A percentile compares a stretch with the other conserved stretches of the same genome.
phyloP scores from a whole-genome alignment of 2,329 filamentous ascomycete genomes.

The Diaporthe humulicola region DNA sequence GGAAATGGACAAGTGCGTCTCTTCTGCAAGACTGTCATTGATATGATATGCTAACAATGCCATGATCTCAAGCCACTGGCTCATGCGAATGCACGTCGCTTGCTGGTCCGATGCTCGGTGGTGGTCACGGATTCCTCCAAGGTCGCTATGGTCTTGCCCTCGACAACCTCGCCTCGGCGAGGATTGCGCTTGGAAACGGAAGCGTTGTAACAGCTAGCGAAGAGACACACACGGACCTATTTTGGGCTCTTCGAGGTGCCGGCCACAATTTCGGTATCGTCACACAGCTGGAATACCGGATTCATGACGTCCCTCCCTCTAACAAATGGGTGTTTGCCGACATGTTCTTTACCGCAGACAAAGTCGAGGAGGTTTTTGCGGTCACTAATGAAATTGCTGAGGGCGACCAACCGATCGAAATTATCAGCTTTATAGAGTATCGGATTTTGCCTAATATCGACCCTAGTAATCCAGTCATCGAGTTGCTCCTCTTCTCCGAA shows the following conservation, averaged over 20 bases:
- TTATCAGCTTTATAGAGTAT: conserved; percentile 43
- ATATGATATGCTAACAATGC: background rate
- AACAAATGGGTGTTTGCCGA: conserved; percentile 11
- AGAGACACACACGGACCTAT: conserved; percentile 52
- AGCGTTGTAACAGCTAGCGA: conserved; percentile 10
- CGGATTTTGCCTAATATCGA: background rate
- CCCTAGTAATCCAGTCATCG: conserved; percentile 1
- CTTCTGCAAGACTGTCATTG: background rate
- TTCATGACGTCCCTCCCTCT: background rate
- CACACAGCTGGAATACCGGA: background rate
- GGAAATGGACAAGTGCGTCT: conserved; percentile 55
- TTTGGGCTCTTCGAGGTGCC: conserved; percentile 55
- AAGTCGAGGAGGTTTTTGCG: conserved; percentile 17
- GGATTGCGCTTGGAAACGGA: conserved; percentile 13
- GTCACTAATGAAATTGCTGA: conserved; percentile 6
- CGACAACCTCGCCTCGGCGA: conserved; percentile 22
- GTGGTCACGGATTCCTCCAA: conserved; percentile 24
- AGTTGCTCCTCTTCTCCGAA: background rate
- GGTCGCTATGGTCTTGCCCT: conserved; percentile 2
- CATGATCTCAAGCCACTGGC: conserved; percentile 54
- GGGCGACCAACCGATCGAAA: conserved; percentile 2
- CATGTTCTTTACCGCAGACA: conserved; percentile 19
- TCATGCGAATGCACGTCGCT: conserved; percentile 63
- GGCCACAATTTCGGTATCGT: conserved; percentile 43
- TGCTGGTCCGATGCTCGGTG: conserved; percentile 52